Conservation (phyloP, 2,329 filamentous ascomycete genomes). For the Nemania sp. region DNA sequence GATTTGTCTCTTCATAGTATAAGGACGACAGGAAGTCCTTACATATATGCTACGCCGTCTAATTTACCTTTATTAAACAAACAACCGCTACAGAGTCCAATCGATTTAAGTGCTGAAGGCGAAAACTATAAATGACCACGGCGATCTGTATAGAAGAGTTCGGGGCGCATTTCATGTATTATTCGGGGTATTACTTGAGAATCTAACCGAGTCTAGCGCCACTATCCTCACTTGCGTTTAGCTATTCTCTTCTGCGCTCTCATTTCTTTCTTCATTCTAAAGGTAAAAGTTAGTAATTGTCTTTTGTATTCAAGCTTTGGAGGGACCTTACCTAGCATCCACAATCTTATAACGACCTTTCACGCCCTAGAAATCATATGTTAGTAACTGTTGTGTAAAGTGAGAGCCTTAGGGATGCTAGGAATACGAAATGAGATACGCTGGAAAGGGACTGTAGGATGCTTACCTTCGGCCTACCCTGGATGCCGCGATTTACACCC, state of each 20-base stretch:
- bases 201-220: background rate
- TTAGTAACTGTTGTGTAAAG: constrained; percentile 14
- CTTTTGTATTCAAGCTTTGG: no score
- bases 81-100: background rate
- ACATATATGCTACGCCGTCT: background rate
- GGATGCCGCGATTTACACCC: constrained; percentile 85
- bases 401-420: background rate
- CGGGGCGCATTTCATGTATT: constrained; percentile 1
- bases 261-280: constrained; percentile 47
- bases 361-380: constrained; percentile 27
- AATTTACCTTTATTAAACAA: background rate
- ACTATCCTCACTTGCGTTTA: constrained; percentile 37
- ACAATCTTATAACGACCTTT: constrained; percentile 42
- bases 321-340: no score
- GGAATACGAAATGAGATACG: background rate
- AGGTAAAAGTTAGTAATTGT: no score
- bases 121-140: background rate
- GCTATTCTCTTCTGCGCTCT: constrained; percentile 44
- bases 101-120: background rate
- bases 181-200: constrained; percentile 3
- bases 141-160: background rate
- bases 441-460: background rate
- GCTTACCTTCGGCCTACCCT: constrained; percentile 79
- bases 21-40: background rate
- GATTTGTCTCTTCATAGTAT: background rate